Percentiles rank a stretch among this genome's conserved stretches.
Conservation (phyloP, 805 yeast genomes). For the Candida nonsorbophila region DNA sequence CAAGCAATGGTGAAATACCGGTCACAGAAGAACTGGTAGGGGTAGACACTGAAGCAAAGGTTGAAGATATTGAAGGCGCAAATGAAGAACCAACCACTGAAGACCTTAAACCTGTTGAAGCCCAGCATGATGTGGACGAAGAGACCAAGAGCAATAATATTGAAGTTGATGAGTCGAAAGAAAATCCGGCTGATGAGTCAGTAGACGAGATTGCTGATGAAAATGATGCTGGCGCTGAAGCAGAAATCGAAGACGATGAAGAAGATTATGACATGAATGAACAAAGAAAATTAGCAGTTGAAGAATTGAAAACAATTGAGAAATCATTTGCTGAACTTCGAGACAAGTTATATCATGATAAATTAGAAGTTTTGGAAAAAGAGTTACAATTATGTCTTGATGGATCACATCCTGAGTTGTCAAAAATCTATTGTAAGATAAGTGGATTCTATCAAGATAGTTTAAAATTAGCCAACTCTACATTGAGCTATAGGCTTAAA, state of each 20-base stretch:
- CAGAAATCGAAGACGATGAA: constrained; percentile 8
- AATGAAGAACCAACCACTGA: constrained; percentile 7
- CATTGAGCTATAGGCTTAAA: constrained; percentile 54
- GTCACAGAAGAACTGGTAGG: constrained; percentile 7
- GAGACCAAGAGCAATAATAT: constrained; percentile 1
- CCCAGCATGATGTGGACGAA: constrained; percentile 1
- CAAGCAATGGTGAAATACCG: constrained; percentile 14
- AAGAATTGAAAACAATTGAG: constrained; percentile 75
- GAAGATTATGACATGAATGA: constrained; percentile 26
- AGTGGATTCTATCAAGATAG: constrained; percentile 71
- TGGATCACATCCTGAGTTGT: constrained; percentile 89
- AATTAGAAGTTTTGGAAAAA: constrained; percentile 66
- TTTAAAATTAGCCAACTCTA: constrained; percentile 40
- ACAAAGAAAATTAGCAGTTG: constrained; percentile 58
- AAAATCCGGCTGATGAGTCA: constrained; percentile 8
- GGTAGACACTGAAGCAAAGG: constrained; percentile 4
- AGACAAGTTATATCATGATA: constrained; percentile 81
- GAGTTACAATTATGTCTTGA: constrained; percentile 83
- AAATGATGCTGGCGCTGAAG: constrained; percentile 10
- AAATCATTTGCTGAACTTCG: constrained; percentile 80
- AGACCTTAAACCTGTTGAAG: constrained; percentile 3
- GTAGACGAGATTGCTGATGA: constrained; percentile 12
- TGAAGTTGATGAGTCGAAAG: constrained; percentile 2
- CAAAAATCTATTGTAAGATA: constrained; percentile 64
- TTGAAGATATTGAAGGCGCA: constrained; percentile 6